Evolutionary conservation across 345 rosid genomes (phyloP), one percentile per base, ranked within the genome.

Genomic region (Linum lewisii): DNA sequence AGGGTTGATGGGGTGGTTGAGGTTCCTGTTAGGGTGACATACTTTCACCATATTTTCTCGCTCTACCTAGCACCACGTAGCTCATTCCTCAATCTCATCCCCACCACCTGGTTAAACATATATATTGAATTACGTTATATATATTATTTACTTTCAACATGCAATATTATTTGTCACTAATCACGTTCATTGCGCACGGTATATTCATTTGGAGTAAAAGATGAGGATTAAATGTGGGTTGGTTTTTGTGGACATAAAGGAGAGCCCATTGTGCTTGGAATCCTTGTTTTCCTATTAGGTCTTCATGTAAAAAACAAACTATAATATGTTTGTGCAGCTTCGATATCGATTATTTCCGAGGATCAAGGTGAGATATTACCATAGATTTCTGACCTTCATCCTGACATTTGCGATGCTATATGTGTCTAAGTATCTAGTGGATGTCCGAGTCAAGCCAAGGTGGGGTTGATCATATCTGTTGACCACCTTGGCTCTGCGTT

Each of bases 321-420:
- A n/a, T n/a, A n/a, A n/a, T n/a, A n/a, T n/a, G n/a, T n/a, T n/a
- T n/a, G n/a, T 72, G 66, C 75, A 87, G 98, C 95, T 54, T 54
- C 83, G 16, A 23, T 64, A 23, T 69, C 68, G 96, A 34, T 91
- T 87, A 72, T 79, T 87, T 19, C 97, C 97, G 2, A 54, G 64
- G 23, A 67, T 90, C 59, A 90, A 85, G 76, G 85, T 86, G 13
- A 84, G 94, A 79, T 91, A 88, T 26, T 92, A 91, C 66, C 87
- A 90, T 58, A 84, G 94, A 53, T 54, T 88, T 37, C 34, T 79
- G 63, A 81, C 84, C 54, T 91, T 91, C 73, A 84, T 88, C 38
- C 66, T 88, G 65, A 91, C 96, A 9, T 88, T 86, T 71, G 74
- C 84, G 7, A 61, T 88, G 70, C 68, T 91, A 65, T 84, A 90